Percentiles rank a stretch among this genome's conserved stretches.
Evolutionary conservation across 2,329 filamentous ascomycete species (phyloP).

Genomic region (Claviceps arundinis): DNA sequence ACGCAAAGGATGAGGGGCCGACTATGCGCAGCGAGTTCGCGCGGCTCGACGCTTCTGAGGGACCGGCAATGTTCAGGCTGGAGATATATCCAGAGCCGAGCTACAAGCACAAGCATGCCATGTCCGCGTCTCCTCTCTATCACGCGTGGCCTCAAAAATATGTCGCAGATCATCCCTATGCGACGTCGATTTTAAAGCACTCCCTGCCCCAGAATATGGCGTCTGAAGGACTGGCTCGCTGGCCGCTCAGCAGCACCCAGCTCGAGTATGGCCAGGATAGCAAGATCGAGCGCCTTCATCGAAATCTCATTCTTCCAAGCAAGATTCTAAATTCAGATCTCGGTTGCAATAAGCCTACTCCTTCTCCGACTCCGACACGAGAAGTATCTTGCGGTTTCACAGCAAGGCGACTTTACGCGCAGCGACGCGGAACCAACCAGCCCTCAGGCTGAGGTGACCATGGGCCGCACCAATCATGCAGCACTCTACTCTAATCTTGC

Average conservation of each 20-base stretch:
- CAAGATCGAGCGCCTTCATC: conserved; percentile 9
- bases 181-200: conserved; percentile 23
- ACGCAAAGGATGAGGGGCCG: neutral
- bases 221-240: conserved; percentile 28
- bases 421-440: too few relatives aligned
- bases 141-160: conserved; percentile 27
- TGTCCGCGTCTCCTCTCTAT: conserved; percentile 23
- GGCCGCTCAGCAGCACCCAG: conserved; percentile 17
- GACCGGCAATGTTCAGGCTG: conserved; percentile 22
- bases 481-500: too few relatives aligned
- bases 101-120: conserved; percentile 26
- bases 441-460: too few relatives aligned
- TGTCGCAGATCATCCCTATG: conserved; percentile 20
- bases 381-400: neutral
- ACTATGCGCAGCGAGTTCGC: neutral
- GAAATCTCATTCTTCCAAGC: conserved; percentile 13
- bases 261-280: neutral
- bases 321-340: conserved; percentile 8
- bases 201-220: conserved; percentile 26
- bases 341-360: neutral
- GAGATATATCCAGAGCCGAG: conserved; percentile 24
- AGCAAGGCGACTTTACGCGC: too few relatives aligned
- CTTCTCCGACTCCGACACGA: neutral
- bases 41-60: neutral
- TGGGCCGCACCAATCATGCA: too few relatives aligned